Base-by-base conservation (phyloP, 768 basidiomycete genomes). In the Termitomyces bulborhizus region DNA sequence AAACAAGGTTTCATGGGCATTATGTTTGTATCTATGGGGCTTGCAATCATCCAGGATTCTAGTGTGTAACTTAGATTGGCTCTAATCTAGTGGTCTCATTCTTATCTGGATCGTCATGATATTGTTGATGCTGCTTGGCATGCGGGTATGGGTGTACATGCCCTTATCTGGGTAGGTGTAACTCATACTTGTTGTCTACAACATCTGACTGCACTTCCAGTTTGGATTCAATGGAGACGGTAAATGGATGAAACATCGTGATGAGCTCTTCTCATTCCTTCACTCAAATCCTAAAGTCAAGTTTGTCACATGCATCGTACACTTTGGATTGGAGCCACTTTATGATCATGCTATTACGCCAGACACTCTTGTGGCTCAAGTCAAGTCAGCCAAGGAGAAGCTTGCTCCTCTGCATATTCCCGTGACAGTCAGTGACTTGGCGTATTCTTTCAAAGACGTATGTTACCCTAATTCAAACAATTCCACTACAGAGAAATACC, bases 271-370 rank as follows among this genome's bases (percentile, higher is more conserved):
- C 39, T 67, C 64, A 13, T 73, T 73, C 0, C 75, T 87, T 29
- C 79, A 79, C 55, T 78, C 79, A 2, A 86, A 86, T 51, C 74
- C 77, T 2, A 84, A 78, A 58, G 84, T 83, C 12, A 80, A 81
- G 59, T 87, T 81, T 54, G 77, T 87, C 21, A 85, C 83, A 0
- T 79, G 84, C n/a, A 82, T 70, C 0, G 67, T 87, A 2, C 85
- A 88, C 57, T 87, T 88, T 59, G 86, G 86, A 29, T 85, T 84
- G 0, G 86, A 88, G 61, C 85, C 86, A 1, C 71, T 88, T n/a
- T 88, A 66, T 56, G 86, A 88, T 61, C 51, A 66, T 29, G 86
- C 78, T 40, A 69, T 88, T 43, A 63, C 73, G 3, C 74, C 78
- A n/a, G 34, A 61, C 5, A 66, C 73, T 36, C 76, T 88, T 13